Evolutionary conservation across 371 early-diverging fungal genomes (phyloP), one percentile per base, ranked within the genome.

Genomic region (Mucor velutinosus): DNA sequence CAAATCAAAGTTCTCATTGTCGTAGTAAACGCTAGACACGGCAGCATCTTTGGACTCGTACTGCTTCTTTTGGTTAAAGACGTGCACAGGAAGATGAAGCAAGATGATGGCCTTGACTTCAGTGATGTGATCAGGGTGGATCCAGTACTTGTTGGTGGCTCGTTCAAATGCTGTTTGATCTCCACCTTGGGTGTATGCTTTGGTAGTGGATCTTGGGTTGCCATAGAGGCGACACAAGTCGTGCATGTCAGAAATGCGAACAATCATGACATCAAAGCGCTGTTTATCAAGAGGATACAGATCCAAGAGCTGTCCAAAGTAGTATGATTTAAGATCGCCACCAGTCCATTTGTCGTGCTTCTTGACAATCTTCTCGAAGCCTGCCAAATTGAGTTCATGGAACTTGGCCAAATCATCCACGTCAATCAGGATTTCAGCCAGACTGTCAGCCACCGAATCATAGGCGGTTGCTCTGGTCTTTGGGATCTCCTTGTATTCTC

Each of bases 121-220:
- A 55, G 92, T 94, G 47, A 99, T 92, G 79, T 99, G 97, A 75
- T 99, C 97, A 0, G 94, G 94, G 70, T 97, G 97, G 11, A 99
- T 95, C 99, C 99, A 99, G 79, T 98, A 99, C 81, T 99, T 95
- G 57, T 92, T 89, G 29, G 96, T 95, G 58, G 91, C 86, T 27
- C 96, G 85, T n/a, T 95, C 94, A 84, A 94, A 94, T 60, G 89
- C 90, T 53, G 83, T 86, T 63, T 89, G 86, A 19, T 83, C 73
- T 21, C 59, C 64, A 29, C 69, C 68, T 58, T 49, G 45, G 57
- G 58, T 45, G 33, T 58, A 65, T 3, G 61, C 72, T 10, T 41
- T 17, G 29, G 47, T 21, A 17, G 47, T 29, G 30, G 65, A 33
- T 55, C 72, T 67, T 15, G 64, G 35, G 21, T 65, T 60, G 7